A percentile compares a stretch with the other conserved stretches of the same genome.
phyloP scores from a whole-genome alignment of 768 basidiomycete species.

The Mycena belliarum region DNA sequence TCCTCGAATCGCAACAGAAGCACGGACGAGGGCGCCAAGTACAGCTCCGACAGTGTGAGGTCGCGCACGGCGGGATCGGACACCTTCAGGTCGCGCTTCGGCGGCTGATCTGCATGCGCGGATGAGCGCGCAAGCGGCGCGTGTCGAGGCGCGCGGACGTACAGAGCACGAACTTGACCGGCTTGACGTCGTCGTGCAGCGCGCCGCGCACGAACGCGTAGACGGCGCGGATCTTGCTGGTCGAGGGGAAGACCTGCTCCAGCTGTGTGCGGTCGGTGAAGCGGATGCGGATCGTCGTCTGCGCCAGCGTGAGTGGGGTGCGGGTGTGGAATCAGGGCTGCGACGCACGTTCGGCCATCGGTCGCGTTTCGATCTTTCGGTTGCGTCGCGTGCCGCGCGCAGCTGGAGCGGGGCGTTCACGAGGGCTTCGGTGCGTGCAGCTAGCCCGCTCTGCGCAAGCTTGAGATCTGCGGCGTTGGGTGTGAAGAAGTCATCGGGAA shows the following conservation, averaged over 20 bases:
- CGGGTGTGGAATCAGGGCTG: neutral
- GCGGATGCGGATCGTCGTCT: slow-evolving; percentile 82
- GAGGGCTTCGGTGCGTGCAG: slow-evolving; percentile 61
- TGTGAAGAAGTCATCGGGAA: slow-evolving; percentile 75
- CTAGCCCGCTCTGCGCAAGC: slow-evolving; percentile 62
- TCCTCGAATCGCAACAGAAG: slow-evolving; percentile 78
- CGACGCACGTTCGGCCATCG: slow-evolving; percentile 71
- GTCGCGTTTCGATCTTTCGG: slow-evolving; percentile 57
- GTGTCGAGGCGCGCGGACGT: slow-evolving; percentile 27
- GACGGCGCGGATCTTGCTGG: slow-evolving; percentile 75
- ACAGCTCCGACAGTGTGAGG: slow-evolving; percentile 64
- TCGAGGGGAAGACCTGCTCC: slow-evolving; percentile 76
- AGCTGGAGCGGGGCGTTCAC: slow-evolving; percentile 71
- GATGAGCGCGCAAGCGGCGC: too few species aligned
- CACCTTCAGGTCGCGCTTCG: slow-evolving; percentile 80
- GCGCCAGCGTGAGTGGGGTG: neutral
- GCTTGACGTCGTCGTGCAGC: slow-evolving; percentile 72
- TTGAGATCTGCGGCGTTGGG: slow-evolving; percentile 73
- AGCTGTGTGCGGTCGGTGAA: slow-evolving; percentile 83
- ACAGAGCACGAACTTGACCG: slow-evolving; percentile 86
- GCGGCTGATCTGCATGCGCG: slow-evolving; percentile 73
- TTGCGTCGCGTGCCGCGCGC: slow-evolving; percentile 62
- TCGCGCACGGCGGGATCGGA: slow-evolving; percentile 75
- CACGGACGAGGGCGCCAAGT: slow-evolving; percentile 79
- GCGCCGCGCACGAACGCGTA: slow-evolving; percentile 82